Evolutionary conservation across 2,329 filamentous ascomycete species (phyloP).

Genomic region (Aspergillus intermedius): DNA sequence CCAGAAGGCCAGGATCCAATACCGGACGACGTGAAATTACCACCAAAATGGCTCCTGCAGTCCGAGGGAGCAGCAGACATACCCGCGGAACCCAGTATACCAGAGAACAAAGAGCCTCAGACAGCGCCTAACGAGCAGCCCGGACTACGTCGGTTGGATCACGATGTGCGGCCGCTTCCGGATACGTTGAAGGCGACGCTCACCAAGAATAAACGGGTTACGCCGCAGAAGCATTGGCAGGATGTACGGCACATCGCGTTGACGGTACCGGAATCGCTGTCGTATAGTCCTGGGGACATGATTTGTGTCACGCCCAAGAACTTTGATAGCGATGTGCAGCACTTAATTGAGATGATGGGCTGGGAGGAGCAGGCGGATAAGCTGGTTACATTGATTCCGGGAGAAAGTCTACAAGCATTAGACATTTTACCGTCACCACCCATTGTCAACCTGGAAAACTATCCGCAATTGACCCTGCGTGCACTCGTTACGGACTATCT

Average conservation of each 20-base stretch:
- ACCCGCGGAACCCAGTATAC: background rate
- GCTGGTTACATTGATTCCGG: constrained; percentile 50
- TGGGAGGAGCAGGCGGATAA: constrained; percentile 70
- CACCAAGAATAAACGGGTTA: constrained; percentile 63
- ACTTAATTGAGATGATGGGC: constrained; percentile 68
- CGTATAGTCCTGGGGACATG: constrained; percentile 67
- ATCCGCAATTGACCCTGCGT: constrained; percentile 56
- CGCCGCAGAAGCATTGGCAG: constrained; percentile 76
- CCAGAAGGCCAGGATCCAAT: constrained; percentile 63
- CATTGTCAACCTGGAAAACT: constrained; percentile 30
- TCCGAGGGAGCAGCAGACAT: background rate
- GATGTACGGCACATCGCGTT: constrained; percentile 80
- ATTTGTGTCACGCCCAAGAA: constrained; percentile 83
- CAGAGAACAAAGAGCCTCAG: constrained; percentile 3
- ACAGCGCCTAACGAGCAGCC: constrained; percentile 10
- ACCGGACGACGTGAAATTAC: constrained; percentile 64
- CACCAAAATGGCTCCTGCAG: constrained; percentile 62
- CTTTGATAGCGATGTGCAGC: constrained; percentile 70
- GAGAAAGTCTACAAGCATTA: constrained; percentile 17
- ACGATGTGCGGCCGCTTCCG: constrained; percentile 53
- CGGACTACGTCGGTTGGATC: constrained; percentile 24
- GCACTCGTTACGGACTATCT: constrained; percentile 73
- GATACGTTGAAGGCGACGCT: constrained; percentile 54
- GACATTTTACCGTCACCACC: constrained; percentile 21
- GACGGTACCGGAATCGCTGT: constrained; percentile 35